Percentiles rank a stretch among this genome's conserved stretches.
Evolutionary conservation across 139 green algal species (phyloP).

Genomic region (Tetradesmus obliquus): DNA sequence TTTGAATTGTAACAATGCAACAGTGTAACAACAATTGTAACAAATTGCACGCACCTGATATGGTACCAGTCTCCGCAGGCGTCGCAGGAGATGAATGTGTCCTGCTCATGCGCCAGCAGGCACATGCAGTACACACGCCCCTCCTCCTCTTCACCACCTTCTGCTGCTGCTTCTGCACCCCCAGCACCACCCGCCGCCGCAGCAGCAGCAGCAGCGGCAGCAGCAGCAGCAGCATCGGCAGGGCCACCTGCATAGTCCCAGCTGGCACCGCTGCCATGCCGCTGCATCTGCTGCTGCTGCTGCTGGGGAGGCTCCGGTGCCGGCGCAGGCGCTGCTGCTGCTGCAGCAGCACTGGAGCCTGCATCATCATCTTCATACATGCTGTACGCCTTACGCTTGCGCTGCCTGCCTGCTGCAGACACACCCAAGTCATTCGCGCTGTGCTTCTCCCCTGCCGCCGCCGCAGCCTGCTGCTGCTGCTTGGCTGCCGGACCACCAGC

Average conservation of each 20-base stretch:
- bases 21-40: too few relatives aligned
- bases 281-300: conserved; percentile 9
- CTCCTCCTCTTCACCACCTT: background rate
- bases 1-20: too few relatives aligned
- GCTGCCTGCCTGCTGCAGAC: conserved; percentile 24
- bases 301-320: background rate
- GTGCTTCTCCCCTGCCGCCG: background rate
- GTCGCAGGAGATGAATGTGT: conserved; percentile 73
- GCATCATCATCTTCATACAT: conserved; percentile 5
- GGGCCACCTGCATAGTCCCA: background rate
- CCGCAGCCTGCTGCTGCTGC: background rate
- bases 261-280: background rate
- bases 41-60: conserved; percentile 56
- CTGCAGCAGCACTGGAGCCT: background rate
- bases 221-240: background rate
- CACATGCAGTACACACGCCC: conserved; percentile 74
- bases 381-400: conserved; percentile 28
- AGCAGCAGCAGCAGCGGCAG: background rate
- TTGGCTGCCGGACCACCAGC: background rate
- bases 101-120: conserved; percentile 62
- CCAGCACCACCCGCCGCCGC: background rate
- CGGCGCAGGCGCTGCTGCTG: background rate
- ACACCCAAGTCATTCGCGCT: background rate
- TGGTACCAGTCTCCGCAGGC: conserved; percentile 84
- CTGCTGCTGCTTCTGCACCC: conserved; percentile 22